phyloP scores from a whole-genome alignment of 2,329 filamentous ascomycete genomes.

The Talaromyces verruculosus region DNA sequence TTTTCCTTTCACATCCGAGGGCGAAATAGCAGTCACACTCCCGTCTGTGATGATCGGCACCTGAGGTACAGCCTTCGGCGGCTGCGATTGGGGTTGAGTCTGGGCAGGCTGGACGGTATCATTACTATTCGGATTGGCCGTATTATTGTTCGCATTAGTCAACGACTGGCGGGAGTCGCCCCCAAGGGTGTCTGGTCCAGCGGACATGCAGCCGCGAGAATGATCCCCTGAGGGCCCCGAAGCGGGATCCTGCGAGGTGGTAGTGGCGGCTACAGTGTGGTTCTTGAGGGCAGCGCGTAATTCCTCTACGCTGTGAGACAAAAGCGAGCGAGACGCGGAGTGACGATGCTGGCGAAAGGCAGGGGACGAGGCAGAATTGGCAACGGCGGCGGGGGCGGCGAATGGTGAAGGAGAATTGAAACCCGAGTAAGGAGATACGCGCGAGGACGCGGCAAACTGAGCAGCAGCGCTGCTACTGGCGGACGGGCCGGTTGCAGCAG shows the following conservation, averaged over 20 bases:
- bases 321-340: conserved; percentile 23
- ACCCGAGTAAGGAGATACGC: conserved; percentile 5
- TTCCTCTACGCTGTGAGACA: conserved; percentile 40
- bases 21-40: conserved; percentile 12
- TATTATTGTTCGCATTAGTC: conserved; percentile 12
- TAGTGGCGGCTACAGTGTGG: conserved; percentile 40
- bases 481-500: conserved; percentile 18
- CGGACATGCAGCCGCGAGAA: conserved; percentile 37
- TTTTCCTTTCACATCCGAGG: conserved; percentile 21
- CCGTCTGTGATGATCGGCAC: not conserved
- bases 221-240: conserved; percentile 32
- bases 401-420: conserved; percentile 1
- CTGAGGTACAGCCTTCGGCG: conserved; percentile 10
- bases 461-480: conserved; percentile 23
- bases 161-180: conserved; percentile 28
- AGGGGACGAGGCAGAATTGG: not conserved
- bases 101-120: not conserved
- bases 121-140: not conserved
- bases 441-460: conserved; percentile 7
- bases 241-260: conserved; percentile 27
- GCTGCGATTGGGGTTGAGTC: not conserved
- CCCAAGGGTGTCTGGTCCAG: conserved; percentile 36
- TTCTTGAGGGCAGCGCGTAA: conserved; percentile 41
- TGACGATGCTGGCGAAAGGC: conserved; percentile 10
- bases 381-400: conserved; percentile 10